Evolutionary conservation across 441 rosid species (phyloP), one percentile per base, ranked within the genome.

Genomic region (Syzygium malaccense): DNA sequence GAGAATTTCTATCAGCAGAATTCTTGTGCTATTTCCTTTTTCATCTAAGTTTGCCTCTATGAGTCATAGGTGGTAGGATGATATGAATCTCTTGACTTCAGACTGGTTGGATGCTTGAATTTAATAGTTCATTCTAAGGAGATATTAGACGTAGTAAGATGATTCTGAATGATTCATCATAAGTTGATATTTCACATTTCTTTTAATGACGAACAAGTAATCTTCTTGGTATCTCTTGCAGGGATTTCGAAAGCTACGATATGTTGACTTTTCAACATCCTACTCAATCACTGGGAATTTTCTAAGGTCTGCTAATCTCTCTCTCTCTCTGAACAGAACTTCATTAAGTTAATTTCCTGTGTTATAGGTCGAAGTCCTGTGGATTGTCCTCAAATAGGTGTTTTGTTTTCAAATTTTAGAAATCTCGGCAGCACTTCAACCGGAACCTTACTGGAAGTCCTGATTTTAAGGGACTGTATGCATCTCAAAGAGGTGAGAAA

Each of bases 391-490:
- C 56, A 48, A 28, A 60, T 88, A 41, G 85, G 14, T 56, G 54
- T 88, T 86, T 88, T 58, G 28, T 84, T 75, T 57, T 57, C 30
- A 25, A 23, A 33, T 80, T 86, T 58, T 88, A 93, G 96, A 93
- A 93, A 92, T 89, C 93, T 95, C 91, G 96, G 97, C 88, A 91
- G 91, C 87, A 87, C 88, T 18, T 41, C 91, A 23, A 92, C 93
- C 48, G 97, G 95, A 87, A 94, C 88, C 90, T 89, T 90, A 85
- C 88, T 95, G 87, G 95, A 95, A 91, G 93, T 93, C 90, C 87
- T 95, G 88, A 93, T 94, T 90, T 94, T 95, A 85, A 90, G 96
- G 87, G 96, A 94, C 89, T 94, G 96, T 93, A 94, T 94, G 94
- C 96, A 95, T 92, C 95, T 94, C 87, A 95, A 94, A 91, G 96